phyloP scores from a whole-genome alignment of 148 eudicot species.

The Suaeda aralocaspica region DNA sequence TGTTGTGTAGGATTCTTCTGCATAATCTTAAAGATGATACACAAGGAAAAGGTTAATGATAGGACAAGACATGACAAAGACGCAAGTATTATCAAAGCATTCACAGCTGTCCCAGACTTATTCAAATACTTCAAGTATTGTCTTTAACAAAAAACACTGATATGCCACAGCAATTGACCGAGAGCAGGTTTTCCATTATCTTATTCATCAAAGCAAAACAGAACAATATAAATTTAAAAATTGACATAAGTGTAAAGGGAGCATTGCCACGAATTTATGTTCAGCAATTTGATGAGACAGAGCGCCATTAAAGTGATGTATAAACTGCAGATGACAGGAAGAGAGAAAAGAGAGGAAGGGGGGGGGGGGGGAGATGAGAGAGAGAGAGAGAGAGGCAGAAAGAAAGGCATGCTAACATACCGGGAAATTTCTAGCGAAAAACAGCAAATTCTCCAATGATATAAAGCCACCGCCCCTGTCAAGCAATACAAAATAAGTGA shows the following conservation, averaged over 20 bases:
- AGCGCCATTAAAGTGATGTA: neutral
- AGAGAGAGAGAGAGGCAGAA: neutral
- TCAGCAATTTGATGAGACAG: no score
- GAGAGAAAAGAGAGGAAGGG: neutral
- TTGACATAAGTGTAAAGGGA: neutral
- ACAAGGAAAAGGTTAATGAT: neutral
- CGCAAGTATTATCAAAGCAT: neutral
- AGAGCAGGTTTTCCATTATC: neutral
- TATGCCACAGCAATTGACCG: no score
- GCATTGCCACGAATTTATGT: neutral
- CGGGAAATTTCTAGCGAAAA: slow-evolving; percentile 75
- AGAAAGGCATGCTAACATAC: slow-evolving; percentile 56
- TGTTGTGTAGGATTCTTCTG: neutral
- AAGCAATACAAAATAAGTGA: slow-evolving; percentile 17
- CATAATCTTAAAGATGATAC: neutral
- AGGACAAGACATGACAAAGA: neutral
- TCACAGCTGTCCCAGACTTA: neutral
- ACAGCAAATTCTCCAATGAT: slow-evolving; percentile 86
- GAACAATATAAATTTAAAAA: neutral
- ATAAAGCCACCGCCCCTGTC: slow-evolving; percentile 96
- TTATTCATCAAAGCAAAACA: neutral
- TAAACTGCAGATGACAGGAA: neutral
- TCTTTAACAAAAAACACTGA: neutral
- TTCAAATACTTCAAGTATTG: neutral
- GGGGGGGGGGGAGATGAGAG: neutral